Conservation (phyloP, 2,329 filamentous ascomycete species). For the Fusarium sp. region DNA sequence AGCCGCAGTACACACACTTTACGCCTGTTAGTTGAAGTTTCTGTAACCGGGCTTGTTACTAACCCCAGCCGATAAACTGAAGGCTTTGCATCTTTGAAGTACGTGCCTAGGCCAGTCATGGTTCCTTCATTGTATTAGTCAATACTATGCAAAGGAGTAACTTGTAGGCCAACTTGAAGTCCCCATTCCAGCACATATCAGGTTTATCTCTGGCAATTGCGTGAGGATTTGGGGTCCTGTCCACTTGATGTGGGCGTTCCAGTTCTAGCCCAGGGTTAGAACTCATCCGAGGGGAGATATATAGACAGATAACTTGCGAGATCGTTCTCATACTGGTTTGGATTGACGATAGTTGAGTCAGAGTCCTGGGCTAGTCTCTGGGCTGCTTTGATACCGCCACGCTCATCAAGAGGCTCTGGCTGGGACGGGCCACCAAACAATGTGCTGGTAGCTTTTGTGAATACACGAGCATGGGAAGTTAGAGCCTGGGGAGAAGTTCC, state of each 20-base stretch:
- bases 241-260: conserved; percentile 65
- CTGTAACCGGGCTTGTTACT: not conserved
- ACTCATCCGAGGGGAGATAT: not conserved
- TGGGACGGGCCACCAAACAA: conserved; percentile 68
- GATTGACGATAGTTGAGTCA: conserved; percentile 59
- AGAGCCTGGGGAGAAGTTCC: too few relatives aligned
- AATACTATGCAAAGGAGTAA: conserved; percentile 16
- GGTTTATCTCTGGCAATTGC: conserved; percentile 64
- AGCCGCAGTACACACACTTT: conserved; percentile 64
- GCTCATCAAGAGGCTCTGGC: conserved; percentile 61
- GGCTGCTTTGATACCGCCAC: conserved; percentile 62
- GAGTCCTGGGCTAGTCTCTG: conserved; percentile 51
- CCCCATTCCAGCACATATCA: conserved; percentile 66
- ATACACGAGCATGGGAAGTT: too few relatives aligned
- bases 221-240: conserved; percentile 66
- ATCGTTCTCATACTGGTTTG: conserved; percentile 66
- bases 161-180: conserved; percentile 57
- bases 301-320: conserved; percentile 30
- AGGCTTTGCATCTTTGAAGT: conserved; percentile 60
- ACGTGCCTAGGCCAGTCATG: conserved; percentile 60
- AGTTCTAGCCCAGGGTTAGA: conserved; percentile 51
- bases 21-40: not conserved
- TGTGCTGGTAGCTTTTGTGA: conserved; percentile 47
- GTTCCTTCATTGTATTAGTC: conserved; percentile 42
- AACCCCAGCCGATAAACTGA: conserved; percentile 53